These are phyloP conservation scores for Hemileccinum impolitum DNA, from an alignment of 768 basidiomycete genomes.

Conservation along the genomic window DNA sequence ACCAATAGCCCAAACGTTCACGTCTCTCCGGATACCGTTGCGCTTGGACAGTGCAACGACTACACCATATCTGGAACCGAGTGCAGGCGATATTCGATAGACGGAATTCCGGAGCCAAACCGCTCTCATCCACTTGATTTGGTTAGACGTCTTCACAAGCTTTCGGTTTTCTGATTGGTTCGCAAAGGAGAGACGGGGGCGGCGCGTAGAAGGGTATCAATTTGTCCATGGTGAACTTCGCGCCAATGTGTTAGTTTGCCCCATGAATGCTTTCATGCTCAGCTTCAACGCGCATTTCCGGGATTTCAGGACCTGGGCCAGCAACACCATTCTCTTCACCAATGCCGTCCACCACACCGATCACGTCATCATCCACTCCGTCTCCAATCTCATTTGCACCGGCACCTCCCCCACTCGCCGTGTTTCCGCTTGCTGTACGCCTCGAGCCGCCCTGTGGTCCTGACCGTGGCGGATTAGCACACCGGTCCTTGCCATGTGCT, in stretches of 20 bases:
- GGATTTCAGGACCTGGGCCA: conserved; percentile 27
- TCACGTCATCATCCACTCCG: conserved; percentile 22
- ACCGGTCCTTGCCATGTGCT: conserved; percentile 93
- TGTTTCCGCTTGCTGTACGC: conserved; percentile 44
- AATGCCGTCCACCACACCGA: conserved; percentile 19
- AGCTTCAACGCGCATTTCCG: conserved; percentile 45
- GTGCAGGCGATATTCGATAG: conserved; percentile 1
- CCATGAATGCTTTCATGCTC: conserved; percentile 26
- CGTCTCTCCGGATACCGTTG: conserved; percentile 13
- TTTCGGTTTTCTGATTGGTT: conserved; percentile 34
- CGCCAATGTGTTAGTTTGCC: conserved; percentile 16
- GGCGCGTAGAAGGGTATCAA: conserved; percentile 32
- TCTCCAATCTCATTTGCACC: conserved; percentile 17
- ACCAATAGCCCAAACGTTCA: conserved; percentile 58
- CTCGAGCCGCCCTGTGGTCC: conserved; percentile 70
- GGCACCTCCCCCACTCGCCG: conserved; percentile 14
- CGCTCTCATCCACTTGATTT: conserved; percentile 42
- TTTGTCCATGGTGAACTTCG: conserved; percentile 22
- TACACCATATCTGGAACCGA: conserved; percentile 12
- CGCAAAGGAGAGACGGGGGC: conserved; percentile 16
- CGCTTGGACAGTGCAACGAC: background rate
- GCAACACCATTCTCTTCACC: conserved; percentile 24
- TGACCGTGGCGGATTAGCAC: conserved; percentile 87
- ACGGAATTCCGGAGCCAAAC: conserved; percentile 42
- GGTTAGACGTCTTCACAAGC: conserved; percentile 29